Evolutionary conservation across 345 rosid genomes (phyloP).

Genomic region (Pseudoturritis turrita): DNA sequence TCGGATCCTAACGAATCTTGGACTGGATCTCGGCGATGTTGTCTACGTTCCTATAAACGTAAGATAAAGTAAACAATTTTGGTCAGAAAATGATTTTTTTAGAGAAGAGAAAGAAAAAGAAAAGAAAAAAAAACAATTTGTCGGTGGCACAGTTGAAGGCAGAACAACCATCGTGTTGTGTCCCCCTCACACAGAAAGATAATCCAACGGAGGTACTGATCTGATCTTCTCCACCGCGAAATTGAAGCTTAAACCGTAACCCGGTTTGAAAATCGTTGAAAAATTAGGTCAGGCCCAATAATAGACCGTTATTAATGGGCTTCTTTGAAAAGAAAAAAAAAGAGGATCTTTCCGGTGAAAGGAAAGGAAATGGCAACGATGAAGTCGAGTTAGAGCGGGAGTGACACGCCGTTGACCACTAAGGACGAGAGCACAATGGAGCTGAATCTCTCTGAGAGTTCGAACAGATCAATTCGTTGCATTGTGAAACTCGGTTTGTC

Average conservation of each 20-base stretch:
- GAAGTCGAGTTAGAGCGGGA: conserved; percentile 18
- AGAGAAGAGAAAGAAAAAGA: background rate
- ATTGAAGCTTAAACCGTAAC: conserved; percentile 15
- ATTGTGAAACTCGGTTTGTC: conserved; percentile 83
- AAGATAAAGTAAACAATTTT: background rate
- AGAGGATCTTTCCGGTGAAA: background rate
- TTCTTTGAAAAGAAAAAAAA: no score
- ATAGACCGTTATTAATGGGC: background rate
- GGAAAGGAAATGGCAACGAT: conserved; percentile 20
- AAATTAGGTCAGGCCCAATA: background rate
- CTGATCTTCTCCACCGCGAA: background rate
- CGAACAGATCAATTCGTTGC: conserved; percentile 61
- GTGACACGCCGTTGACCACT: conserved; percentile 20
- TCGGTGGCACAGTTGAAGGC: conserved; percentile 24
- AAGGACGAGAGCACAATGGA: conserved; percentile 20
- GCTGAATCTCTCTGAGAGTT: conserved; percentile 17
- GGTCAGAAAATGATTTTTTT: background rate
- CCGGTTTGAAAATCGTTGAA: background rate
- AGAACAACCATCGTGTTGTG: conserved; percentile 15
- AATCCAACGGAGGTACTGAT: background rate
- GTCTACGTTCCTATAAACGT: conserved; percentile 1
- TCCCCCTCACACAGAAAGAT: background rate
- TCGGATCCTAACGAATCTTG: conserved; percentile 9
- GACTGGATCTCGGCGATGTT: conserved; percentile 19
- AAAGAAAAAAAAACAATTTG: background rate